These are phyloP conservation scores for Penicillium cosmopolitanum DNA, from an alignment of 495 filamentous ascomycete genomes.

Conservation along the genomic window DNA sequence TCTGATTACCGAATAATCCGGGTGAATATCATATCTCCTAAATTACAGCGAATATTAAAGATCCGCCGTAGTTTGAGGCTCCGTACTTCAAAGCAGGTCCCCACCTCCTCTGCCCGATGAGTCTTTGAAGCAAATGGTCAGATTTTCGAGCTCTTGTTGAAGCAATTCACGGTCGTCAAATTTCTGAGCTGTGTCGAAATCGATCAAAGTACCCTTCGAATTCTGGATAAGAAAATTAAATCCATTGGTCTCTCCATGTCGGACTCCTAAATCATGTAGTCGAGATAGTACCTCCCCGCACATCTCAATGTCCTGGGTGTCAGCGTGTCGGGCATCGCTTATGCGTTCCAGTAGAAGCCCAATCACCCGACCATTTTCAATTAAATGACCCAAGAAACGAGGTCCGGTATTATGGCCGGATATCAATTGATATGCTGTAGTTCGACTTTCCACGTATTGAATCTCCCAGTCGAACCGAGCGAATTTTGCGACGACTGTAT, in stretches of 20 bases:
- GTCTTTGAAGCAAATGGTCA: slow-evolving; percentile 9
- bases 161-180: slow-evolving; percentile 10
- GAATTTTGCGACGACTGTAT: slow-evolving; percentile 43
- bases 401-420: slow-evolving; percentile 39
- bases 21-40: no score
- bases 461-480: slow-evolving; percentile 45
- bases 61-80: neutral
- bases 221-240: slow-evolving; percentile 47
- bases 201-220: slow-evolving; percentile 36
- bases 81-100: neutral
- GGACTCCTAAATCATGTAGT: slow-evolving; percentile 42
- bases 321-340: slow-evolving; percentile 30
- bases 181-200: slow-evolving; percentile 33
- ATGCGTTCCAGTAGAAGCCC: slow-evolving; percentile 49
- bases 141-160: slow-evolving; percentile 14
- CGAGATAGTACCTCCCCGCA: slow-evolving; percentile 33
- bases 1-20: no score
- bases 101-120: slow-evolving; percentile 16
- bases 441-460: slow-evolving; percentile 45
- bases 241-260: slow-evolving; percentile 49
- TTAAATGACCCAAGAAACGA: slow-evolving; percentile 47
- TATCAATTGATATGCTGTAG: slow-evolving; percentile 46
- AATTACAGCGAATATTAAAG: no score
- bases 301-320: slow-evolving; percentile 30
- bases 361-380: slow-evolving; percentile 47